Evolutionary conservation across 106 monocot species (phyloP).

Genomic region (Dendrobium huoshanense): DNA sequence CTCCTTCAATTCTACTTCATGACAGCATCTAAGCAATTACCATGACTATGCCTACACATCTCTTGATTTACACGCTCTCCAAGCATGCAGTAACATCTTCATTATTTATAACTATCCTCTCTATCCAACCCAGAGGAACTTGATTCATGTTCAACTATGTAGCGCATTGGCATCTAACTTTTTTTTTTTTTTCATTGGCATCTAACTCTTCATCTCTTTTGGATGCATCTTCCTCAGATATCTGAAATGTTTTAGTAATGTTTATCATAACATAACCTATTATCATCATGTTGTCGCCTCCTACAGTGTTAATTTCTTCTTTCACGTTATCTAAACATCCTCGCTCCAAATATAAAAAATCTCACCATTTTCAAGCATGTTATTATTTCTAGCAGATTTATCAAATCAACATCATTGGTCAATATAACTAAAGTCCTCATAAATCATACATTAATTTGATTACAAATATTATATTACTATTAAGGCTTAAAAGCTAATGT

Average conservation of each 20-base stretch:
- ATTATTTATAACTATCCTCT: neutral
- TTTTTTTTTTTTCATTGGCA: too few relatives aligned
- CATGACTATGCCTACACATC: neutral
- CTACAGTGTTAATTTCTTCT: neutral
- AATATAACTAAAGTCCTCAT: neutral
- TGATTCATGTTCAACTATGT: neutral
- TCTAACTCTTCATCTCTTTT: neutral
- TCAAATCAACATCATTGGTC: neutral
- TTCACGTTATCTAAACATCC: neutral
- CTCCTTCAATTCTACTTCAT: neutral
- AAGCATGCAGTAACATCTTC: neutral
- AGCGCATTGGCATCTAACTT: too few relatives aligned
- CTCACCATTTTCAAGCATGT: neutral
- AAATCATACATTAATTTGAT: neutral
- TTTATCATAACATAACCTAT: neutral
- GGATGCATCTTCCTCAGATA: neutral
- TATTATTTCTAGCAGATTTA: neutral
- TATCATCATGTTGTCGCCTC: neutral
- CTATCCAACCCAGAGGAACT: neutral
- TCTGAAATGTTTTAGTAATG: neutral
- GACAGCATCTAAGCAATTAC: neutral
- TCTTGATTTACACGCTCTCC: neutral
- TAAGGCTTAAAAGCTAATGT: neutral
- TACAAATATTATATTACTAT: neutral
- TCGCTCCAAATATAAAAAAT: neutral